phyloP scores from a whole-genome alignment of 2,329 filamentous ascomycete species.

The Grosmannia huntii region DNA sequence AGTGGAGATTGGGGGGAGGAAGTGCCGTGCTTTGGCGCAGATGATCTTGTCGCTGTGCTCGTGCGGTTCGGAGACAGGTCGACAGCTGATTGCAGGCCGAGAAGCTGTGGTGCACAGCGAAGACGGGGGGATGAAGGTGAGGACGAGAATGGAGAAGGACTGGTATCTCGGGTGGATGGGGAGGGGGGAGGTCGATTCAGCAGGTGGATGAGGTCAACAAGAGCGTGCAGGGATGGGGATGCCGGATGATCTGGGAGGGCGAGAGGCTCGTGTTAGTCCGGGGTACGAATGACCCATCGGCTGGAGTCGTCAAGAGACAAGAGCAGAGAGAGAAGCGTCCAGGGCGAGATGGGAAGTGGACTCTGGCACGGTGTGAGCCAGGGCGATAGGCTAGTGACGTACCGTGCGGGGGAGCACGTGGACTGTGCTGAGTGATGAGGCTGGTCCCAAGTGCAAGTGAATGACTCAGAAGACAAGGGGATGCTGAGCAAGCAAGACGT shows the following conservation, averaged over 20 bases:
- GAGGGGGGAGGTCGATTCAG: not conserved
- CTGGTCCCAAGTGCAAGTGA: conserved; percentile 10
- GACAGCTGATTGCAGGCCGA: not conserved
- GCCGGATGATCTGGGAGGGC: not conserved
- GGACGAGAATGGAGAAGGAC: not conserved
- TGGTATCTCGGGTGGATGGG: too few relatives aligned
- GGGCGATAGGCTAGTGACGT: not conserved
- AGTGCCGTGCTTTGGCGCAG: not conserved
- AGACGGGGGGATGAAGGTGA: not conserved
- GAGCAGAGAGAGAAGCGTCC: not conserved
- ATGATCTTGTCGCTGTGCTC: not conserved
- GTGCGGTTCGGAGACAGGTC: not conserved
- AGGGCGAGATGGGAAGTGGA: not conserved
- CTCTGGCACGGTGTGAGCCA: not conserved
- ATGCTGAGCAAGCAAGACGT: not conserved
- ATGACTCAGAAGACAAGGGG: conserved; percentile 9
- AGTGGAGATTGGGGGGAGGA: not conserved
- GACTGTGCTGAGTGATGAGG: not conserved
- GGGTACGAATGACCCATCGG: not conserved
- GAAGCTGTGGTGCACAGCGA: not conserved
- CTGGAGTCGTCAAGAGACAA: not conserved
- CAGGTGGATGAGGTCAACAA: not conserved
- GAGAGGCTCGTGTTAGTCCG: not conserved
- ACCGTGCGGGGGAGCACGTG: not conserved
- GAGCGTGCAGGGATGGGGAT: not conserved